Conservation (phyloP, 805 yeast genomes). For the Saccharomycopsis guyanensis region DNA sequence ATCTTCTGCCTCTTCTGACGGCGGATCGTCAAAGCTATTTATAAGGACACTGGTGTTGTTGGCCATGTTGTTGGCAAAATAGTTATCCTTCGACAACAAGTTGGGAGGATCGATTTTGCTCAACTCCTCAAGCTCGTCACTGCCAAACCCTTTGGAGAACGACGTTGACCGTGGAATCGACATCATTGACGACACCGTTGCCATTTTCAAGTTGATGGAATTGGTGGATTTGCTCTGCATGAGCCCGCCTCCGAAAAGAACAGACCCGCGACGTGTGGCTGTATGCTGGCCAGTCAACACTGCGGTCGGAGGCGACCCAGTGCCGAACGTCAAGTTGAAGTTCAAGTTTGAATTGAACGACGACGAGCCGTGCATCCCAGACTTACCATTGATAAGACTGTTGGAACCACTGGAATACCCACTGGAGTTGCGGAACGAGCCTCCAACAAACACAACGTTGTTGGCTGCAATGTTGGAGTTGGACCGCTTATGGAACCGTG, state of each 20-base stretch:
- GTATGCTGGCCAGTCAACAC: constrained; percentile 11
- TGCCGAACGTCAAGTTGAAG: constrained; percentile 11
- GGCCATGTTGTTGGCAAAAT: constrained; percentile 2
- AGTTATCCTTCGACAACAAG: constrained; percentile 17
- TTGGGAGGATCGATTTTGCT: constrained; percentile 12
- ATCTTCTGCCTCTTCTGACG: constrained; percentile 1
- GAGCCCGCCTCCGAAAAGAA: constrained; percentile 18
- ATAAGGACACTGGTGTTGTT: neutral
- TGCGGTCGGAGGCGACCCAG: constrained; percentile 14
- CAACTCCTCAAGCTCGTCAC: constrained; percentile 1
- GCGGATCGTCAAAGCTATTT: neutral
- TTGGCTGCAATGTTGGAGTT: neutral
- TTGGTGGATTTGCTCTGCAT: constrained; percentile 19
- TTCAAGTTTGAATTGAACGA: constrained; percentile 15
- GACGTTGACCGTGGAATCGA: constrained; percentile 16
- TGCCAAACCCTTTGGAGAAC: constrained; percentile 5
- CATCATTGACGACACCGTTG: constrained; percentile 14
- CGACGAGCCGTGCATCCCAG: constrained; percentile 10
- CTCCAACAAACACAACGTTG: neutral
- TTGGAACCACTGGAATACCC: constrained; percentile 11
- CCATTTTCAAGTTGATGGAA: constrained; percentile 13
- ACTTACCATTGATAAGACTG: constrained; percentile 10
- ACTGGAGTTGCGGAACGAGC: constrained; percentile 2
- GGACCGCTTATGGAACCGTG: constrained; percentile 8
- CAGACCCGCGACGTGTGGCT: constrained; percentile 8